Percentiles rank a stretch among this genome's conserved stretches.
Conservation (phyloP, 805 yeast species). For the Nematodospora valgi region DNA sequence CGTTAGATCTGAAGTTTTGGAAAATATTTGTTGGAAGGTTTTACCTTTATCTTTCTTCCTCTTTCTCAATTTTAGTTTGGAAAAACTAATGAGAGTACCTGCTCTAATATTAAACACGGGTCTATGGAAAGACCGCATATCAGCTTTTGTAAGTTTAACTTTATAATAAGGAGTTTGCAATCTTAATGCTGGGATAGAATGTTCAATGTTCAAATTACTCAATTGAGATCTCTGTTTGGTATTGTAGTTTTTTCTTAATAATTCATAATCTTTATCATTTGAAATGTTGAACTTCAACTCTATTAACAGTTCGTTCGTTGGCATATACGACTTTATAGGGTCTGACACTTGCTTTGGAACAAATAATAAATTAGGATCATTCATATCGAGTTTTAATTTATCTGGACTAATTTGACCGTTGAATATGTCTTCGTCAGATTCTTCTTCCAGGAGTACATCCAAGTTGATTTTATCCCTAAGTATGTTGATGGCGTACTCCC, state of each 20-base stretch:
- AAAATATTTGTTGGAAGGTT: slow-evolving; percentile 69
- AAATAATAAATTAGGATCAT: slow-evolving; percentile 78
- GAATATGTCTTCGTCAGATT: slow-evolving; percentile 64
- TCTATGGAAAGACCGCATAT: slow-evolving; percentile 77
- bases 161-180: slow-evolving; percentile 90
- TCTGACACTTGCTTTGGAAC: slow-evolving; percentile 38
- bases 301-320: slow-evolving; percentile 52
- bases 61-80: slow-evolving; percentile 73
- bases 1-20: slow-evolving; percentile 70
- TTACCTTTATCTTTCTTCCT: slow-evolving; percentile 87
- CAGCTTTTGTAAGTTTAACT: slow-evolving; percentile 64
- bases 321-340: slow-evolving; percentile 35
- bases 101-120: slow-evolving; percentile 73
- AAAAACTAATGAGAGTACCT: slow-evolving; percentile 71
- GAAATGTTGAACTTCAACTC: slow-evolving; percentile 74
- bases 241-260: slow-evolving; percentile 80
- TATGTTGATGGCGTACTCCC: too few species aligned
- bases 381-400: slow-evolving; percentile 67
- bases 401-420: slow-evolving; percentile 54
- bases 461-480: background rate
- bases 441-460: slow-evolving; percentile 26
- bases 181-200: slow-evolving; percentile 80
- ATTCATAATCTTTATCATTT: slow-evolving; percentile 82
- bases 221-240: slow-evolving; percentile 89
- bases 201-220: slow-evolving; percentile 88